Evolutionary conservation across 139 green algal genomes (phyloP), one percentile per base, ranked within the genome.

Genomic region (Closterium sp.): DNA sequence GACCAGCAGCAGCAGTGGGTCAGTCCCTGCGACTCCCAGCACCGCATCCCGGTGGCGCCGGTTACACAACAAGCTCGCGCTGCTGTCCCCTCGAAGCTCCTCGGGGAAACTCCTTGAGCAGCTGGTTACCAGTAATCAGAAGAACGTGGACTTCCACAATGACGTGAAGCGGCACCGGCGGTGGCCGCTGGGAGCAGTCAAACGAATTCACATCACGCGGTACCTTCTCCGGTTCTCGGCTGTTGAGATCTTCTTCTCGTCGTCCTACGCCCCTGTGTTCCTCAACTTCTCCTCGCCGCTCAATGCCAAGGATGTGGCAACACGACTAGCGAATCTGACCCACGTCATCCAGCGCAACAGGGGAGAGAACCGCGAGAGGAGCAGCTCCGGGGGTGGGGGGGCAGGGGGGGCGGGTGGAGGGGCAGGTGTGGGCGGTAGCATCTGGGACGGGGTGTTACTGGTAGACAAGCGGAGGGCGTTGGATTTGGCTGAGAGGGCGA

Each of bases 211-310:
- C 43, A 64, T 93, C 9, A 88, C 30, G 84, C 33, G 92, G 25
- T 92, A 92, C 33, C 92, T 93, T 28, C 89, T 94, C 34, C 88
- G 34, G 23, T 64, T 64, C 28, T 88, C 35, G 30, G 88, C 92
- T 33, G 21, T 94, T 19, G 92, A 94, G 34, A n/a, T 94, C 34
- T 94, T 92, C 86, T 92, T 94, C 28, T 43, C 84, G 3, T n/a
- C 92, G 33, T 28, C 87, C 12, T 31, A 30, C 25, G 10, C 66
- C 1, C 35, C 87, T 25, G 35, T 84, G 31, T 89, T 94, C 30
- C 91, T 93, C 91, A 93, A 90, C 88, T 91, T 94, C 30, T 76
- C 55, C 76, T 66, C 86, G 28, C 16, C 25, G 28, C 12, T 34
- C 5, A 34, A 87, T 7, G 88, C 88, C 33, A 91, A 91, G 88